These are phyloP conservation scores for Alternaria consortialis DNA, from an alignment of 2,329 filamentous ascomycete genomes.

Conservation along the genomic window DNA sequence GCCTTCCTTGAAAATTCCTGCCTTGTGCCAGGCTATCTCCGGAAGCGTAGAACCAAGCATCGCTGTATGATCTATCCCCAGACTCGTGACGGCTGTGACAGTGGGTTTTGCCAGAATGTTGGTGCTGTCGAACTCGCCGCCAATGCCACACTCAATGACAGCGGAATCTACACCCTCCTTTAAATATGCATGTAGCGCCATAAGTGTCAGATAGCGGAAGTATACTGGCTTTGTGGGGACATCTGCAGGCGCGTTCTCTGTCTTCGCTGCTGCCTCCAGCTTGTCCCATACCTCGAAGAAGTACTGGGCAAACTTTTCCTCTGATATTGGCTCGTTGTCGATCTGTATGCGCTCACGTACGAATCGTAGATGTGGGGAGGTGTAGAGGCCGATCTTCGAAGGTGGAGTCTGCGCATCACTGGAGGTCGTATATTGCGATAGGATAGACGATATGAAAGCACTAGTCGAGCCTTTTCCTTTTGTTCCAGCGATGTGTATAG, in stretches of 20 bases:
- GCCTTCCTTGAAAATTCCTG: conserved; percentile 80
- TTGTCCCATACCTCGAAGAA: conserved; percentile 88
- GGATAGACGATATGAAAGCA: conserved; percentile 81
- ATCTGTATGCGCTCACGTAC: conserved; percentile 87
- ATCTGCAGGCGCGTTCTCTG: conserved; percentile 60
- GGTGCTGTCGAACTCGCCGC: conserved; percentile 91
- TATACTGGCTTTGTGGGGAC: conserved; percentile 80
- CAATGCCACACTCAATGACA: conserved; percentile 92
- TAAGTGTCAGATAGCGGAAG: conserved; percentile 88
- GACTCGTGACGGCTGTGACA: conserved; percentile 76
- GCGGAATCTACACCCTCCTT: conserved; percentile 78
- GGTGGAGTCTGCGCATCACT: conserved; percentile 44
- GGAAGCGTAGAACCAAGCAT: conserved; percentile 82
- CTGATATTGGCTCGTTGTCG: conserved; percentile 73
- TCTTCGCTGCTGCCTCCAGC: conserved; percentile 63
- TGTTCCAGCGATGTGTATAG: conserved; percentile 88
- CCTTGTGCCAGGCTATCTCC: conserved; percentile 92
- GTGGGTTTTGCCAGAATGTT: conserved; percentile 80
- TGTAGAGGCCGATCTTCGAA: conserved; percentile 78
- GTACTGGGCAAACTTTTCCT: conserved; percentile 74
- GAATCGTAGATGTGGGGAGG: conserved; percentile 83
- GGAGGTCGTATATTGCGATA: conserved; percentile 68
- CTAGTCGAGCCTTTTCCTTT: conserved; percentile 94
- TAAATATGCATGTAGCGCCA: conserved; percentile 86
- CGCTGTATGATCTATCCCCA: conserved; percentile 85